Conservation (phyloP, 2,329 filamentous ascomycete species). For the Claviceps lovelessii region DNA sequence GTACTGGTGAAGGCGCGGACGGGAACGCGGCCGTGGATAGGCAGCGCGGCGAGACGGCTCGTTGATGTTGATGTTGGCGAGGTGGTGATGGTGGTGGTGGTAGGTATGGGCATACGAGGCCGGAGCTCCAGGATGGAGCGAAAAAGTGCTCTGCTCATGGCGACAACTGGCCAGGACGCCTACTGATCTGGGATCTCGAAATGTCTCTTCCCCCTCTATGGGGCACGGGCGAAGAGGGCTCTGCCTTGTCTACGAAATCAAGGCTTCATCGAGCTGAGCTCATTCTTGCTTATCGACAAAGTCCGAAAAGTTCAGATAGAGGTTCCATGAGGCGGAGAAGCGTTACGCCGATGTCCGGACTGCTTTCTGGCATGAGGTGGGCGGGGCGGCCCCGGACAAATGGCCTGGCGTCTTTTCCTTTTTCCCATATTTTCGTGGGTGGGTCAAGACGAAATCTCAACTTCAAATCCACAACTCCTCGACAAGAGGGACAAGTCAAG, state of each 20-base stretch:
- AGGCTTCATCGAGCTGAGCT: background rate
- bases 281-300: background rate
- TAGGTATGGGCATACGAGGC: slow-evolving; percentile 12
- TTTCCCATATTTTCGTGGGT: slow-evolving; percentile 3
- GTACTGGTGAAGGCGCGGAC: slow-evolving; percentile 33
- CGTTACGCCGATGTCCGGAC: slow-evolving; percentile 19
- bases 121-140: slow-evolving; percentile 50
- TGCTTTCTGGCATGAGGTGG: background rate
- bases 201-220: background rate
- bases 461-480: background rate
- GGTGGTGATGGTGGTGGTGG: slow-evolving; percentile 8
- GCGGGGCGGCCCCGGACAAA: background rate
- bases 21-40: slow-evolving; percentile 17
- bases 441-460: slow-evolving; percentile 6
- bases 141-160: slow-evolving; percentile 46
- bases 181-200: background rate
- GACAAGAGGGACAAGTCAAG: background rate
- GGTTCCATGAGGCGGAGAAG: slow-evolving; percentile 17
- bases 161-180: slow-evolving; percentile 10
- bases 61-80: slow-evolving; percentile 1
- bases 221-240: background rate
- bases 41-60: slow-evolving; percentile 7
- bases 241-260: background rate
- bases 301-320: slow-evolving; percentile 7
- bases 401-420: background rate